Conservation (phyloP, 345 rosid genomes). For the Abelmoschus esculentus region DNA sequence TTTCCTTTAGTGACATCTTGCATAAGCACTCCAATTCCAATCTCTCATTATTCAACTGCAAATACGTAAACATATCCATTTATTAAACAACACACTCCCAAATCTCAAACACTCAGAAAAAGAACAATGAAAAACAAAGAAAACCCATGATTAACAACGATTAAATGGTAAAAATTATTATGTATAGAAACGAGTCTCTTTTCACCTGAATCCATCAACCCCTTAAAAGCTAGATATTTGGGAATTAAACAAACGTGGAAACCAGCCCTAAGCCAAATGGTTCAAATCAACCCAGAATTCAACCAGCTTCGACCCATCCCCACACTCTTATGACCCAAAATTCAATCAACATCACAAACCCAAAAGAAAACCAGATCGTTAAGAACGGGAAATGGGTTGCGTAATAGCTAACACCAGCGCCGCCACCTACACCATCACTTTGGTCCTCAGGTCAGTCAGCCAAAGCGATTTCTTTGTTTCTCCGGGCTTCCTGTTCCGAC, state of each 20-base stretch:
- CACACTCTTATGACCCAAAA: not conserved
- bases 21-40: slow-evolving; percentile 22
- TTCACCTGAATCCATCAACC: slow-evolving; percentile 8
- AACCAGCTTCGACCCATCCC: not conserved
- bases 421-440: slow-evolving; percentile 8
- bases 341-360: not conserved
- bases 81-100: not conserved
- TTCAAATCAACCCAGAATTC: slow-evolving; percentile 5
- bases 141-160: not conserved
- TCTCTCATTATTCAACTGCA: slow-evolving; percentile 25
- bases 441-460: not conserved
- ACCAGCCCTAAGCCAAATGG: not conserved
- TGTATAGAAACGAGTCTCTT: not conserved
- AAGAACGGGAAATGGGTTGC: slow-evolving; percentile 4
- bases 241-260: not conserved
- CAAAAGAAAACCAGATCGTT: not conserved
- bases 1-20: slow-evolving; percentile 70
- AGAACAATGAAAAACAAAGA: not conserved
- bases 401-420: slow-evolving; percentile 5
- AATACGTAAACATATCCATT: not conserved
- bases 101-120: slow-evolving; percentile 5
- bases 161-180: not conserved
- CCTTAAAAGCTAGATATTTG: not conserved
- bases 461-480: slow-evolving; percentile 9
- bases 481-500: not conserved